Evolutionary conservation across 305 asterid genomes (phyloP).

Genomic region (Fraxinus greggii): DNA sequence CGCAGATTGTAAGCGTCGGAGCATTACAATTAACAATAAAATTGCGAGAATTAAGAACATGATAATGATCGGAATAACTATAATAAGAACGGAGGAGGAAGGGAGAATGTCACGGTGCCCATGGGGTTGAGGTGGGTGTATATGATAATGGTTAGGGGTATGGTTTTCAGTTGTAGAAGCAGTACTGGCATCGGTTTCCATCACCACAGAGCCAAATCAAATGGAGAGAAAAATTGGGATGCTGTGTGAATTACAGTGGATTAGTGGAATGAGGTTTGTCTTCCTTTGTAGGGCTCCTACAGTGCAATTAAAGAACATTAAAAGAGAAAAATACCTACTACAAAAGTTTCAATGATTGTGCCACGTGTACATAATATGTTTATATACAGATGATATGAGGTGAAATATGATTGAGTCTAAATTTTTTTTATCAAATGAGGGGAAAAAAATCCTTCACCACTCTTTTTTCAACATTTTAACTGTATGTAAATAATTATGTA

Average conservation of each 20-base stretch:
- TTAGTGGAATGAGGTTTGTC: background rate
- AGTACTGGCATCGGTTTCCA: slow-evolving; percentile 29
- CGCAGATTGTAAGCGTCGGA: slow-evolving; percentile 44
- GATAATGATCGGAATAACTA: slow-evolving; percentile 53
- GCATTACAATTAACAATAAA: slow-evolving; percentile 45
- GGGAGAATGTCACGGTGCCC: slow-evolving; percentile 35
- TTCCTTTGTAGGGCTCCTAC: background rate
- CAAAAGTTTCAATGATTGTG: too few relatives aligned
- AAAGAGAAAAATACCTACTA: too few relatives aligned
- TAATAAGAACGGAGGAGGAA: slow-evolving; percentile 53
- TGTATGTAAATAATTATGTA: too few relatives aligned
- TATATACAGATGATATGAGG: too few relatives aligned
- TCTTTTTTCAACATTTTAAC: too few relatives aligned
- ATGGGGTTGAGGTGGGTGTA: slow-evolving; percentile 10
- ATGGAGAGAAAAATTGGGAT: background rate
- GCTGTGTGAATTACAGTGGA: background rate
- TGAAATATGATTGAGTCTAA: too few relatives aligned
- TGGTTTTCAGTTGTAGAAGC: slow-evolving; percentile 20
- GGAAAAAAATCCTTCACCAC: too few relatives aligned
- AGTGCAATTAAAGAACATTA: too few relatives aligned
- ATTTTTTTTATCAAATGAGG: too few relatives aligned
- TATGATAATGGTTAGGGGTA: slow-evolving; percentile 17
- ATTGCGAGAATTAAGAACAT: slow-evolving; percentile 54
- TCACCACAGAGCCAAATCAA: background rate
- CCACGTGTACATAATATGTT: too few relatives aligned